These are phyloP conservation scores for Triadica sebifera DNA, from an alignment of 345 rosid species.

Conservation along the genomic window DNA sequence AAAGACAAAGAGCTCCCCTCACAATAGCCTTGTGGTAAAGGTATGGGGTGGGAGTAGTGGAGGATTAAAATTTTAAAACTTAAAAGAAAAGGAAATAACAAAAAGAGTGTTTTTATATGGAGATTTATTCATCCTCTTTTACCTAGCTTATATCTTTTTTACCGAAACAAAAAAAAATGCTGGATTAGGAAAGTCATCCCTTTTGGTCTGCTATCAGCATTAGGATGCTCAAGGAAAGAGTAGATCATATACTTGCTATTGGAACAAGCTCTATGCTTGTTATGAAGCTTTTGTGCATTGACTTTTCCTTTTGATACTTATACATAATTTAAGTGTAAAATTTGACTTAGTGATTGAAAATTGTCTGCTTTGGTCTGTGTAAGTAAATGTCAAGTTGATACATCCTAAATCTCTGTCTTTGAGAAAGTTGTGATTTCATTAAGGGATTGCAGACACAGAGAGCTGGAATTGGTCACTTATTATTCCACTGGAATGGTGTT, in stretches of 20 bases:
- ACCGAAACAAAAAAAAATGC: no score
- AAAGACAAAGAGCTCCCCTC: not conserved
- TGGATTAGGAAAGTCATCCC: not conserved
- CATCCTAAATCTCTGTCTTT: not conserved
- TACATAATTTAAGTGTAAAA: no score
- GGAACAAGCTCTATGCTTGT: not conserved
- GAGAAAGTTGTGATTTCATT: not conserved
- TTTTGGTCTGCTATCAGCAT: not conserved
- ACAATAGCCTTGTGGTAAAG: not conserved
- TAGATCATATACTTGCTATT: not conserved
- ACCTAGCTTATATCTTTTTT: no score
- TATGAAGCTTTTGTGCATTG: no score
- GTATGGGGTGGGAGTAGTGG: not conserved
- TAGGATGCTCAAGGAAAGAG: not conserved
- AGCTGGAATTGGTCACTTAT: not conserved
- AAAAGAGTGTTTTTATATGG: no score
- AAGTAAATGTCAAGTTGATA: not conserved
- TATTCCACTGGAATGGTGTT: not conserved
- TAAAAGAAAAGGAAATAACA: no score
- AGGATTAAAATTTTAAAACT: not conserved
- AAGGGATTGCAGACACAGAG: not conserved
- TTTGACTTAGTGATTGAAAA: not conserved
- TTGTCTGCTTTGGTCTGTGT: not conserved
- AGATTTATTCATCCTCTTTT: no score
- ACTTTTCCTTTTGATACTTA: no score